Base-by-base conservation (phyloP, 2,329 filamentous ascomycete genomes). In the Colletotrichum sp. region DNA sequence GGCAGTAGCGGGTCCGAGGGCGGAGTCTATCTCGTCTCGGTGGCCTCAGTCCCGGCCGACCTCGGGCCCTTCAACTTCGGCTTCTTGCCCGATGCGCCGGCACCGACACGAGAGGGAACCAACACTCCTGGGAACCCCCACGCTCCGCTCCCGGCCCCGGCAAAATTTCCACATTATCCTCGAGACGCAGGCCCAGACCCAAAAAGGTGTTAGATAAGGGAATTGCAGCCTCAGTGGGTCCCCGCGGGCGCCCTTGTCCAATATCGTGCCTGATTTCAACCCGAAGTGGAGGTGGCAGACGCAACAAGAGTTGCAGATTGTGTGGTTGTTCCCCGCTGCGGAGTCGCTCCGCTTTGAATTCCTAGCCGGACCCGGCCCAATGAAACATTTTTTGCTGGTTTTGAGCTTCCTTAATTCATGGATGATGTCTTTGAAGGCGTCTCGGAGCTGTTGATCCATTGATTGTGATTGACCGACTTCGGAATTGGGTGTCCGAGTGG, bases 261-360 rank as follows among this genome's bases (percentile, higher is more conserved):
- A 64, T 69, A 65, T 76, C 70, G 30, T 69, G 70, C 74, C 74
- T 69, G 74, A 76, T 76, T 69, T 39, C 64, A 39, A 74, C 70
- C 74, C 57, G 65, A 76, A 65, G 70, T 76, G 74, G 74, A 74
- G 70, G 57, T 68, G 32, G 36, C 16, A 52, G 73, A 72, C 70
- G 70, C 32, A 71, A 36, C 32, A 72, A 36, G 34, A 64, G 73
- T 68, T 63, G 73, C 57, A 73, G 62, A 34, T 76, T 36, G 36
- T 71, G 59, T 64, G 39, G 13, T 39, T 64, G 67, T 70, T 68
- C 68, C 63, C 68, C 52, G 72, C 72, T 72, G 72, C 72, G 72
- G 72, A 67, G 72, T 36, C 36, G 24, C 68, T 75, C 68, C 68
- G 72, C 68, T 55, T 32, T 10, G 26, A 18, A 30, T 36, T 49